These are phyloP conservation scores for Erysiphe pulchra DNA, from an alignment of 2,329 filamentous ascomycete species.

Conservation along the genomic window DNA sequence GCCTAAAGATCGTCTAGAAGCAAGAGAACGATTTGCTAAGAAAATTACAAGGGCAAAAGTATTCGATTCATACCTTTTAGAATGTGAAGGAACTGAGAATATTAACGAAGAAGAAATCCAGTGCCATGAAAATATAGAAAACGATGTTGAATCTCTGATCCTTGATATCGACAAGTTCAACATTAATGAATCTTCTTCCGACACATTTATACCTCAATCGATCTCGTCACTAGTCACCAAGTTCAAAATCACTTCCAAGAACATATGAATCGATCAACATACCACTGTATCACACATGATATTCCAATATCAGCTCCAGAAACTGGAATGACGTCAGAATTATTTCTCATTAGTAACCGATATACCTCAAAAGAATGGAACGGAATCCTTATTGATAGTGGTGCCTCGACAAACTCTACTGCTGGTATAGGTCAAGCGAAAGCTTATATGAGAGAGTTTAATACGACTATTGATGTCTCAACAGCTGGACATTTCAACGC, in stretches of 20 bases:
- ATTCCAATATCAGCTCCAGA: neutral
- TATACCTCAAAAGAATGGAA: neutral
- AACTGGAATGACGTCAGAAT: neutral
- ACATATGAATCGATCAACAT: neutral
- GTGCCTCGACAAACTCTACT: neutral
- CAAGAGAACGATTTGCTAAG: neutral
- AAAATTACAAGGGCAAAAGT: neutral
- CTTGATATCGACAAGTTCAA: neutral
- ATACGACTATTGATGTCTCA: neutral
- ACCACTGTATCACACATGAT: neutral
- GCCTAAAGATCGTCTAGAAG: neutral
- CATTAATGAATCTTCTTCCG: neutral
- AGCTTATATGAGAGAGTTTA: neutral
- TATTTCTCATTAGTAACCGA: neutral
- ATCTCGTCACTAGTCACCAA: neutral
- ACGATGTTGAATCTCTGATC: neutral
- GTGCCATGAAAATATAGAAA: neutral
- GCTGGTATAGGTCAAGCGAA: slow-evolving; percentile 3
- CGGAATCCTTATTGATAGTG: neutral
- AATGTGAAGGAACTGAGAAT: neutral
- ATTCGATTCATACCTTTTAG: neutral
- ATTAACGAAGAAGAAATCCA: neutral
- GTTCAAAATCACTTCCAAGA: neutral
- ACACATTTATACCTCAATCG: neutral
- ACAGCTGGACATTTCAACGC: neutral